Evolutionary conservation across 2,329 filamentous ascomycete species (phyloP), one percentile per base, ranked within the genome.

Genomic region (Ophiostoma ulmi): DNA sequence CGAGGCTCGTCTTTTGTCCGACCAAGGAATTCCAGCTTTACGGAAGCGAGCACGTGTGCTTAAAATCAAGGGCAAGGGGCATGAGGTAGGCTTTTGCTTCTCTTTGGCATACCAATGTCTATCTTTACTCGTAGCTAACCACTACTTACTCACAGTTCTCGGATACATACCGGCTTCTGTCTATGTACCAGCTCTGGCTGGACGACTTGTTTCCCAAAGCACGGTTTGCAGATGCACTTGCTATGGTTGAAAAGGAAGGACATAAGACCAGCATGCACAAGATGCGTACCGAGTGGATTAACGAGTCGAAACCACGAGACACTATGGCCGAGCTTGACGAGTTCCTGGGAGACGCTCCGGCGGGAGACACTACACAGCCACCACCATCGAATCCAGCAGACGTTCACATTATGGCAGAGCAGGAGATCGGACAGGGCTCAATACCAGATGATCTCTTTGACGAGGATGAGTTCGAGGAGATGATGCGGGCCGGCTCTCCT

Each of bases 191-290:
- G 78, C 80, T 97, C 70, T 99, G 95, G 95, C 90, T 99, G 1
- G 94, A 99, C 80, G 93, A 97, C 77, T 84, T 99, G 14, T 99
- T 94, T 77, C 95, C 95, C 14, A 93, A 96, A 77, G 95, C 94
- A 5, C 94, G 93, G 77, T 99, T 99, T 77, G 86, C 91, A 67
- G 95, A 99, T 76, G 95, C 91, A 2, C 83, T 98, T 7, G 82
- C 85, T 55, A 97, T 98, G 83, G 92, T 98, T 2, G 95, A 99
- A 79, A 97, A 97, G 80, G 84, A 93, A 0, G 95, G 95, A 1
- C 95, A 97, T 80, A 92, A 90, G 75, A 94, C 91, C 77, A 84
- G 85, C 17, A 85, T 98, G 78, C 87, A 91, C 74, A 85, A 87
- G 41, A 90, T 90, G 80, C 86, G 94, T 72, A 87, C 87, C 78